phyloP scores from a whole-genome alignment of 768 basidiomycete species.

The Leucocoprinus sp. region DNA sequence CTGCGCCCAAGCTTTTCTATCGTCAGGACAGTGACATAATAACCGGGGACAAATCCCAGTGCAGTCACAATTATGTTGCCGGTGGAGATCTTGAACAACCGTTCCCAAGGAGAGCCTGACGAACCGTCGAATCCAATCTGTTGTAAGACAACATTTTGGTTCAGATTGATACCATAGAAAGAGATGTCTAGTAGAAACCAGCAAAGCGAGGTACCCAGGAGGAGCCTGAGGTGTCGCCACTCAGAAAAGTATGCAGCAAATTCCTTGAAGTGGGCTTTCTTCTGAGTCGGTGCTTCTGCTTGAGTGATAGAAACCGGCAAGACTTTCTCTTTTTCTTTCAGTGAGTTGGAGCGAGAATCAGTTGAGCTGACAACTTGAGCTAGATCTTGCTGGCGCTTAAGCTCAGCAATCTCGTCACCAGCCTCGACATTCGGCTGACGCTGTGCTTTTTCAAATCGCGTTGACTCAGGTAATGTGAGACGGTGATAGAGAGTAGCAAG shows the following conservation, averaged over 20 bases:
- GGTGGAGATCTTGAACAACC: conserved; percentile 57
- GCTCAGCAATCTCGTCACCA: conserved; percentile 22
- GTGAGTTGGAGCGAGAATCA: background rate
- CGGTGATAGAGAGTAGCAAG: conserved; percentile 71
- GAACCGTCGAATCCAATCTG: conserved; percentile 62
- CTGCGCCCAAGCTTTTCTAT: conserved; percentile 72
- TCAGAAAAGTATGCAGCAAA: conserved; percentile 62
- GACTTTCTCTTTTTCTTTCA: background rate
- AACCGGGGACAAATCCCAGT: conserved; percentile 71
- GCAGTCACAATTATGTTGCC: conserved; percentile 68
- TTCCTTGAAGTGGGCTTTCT: conserved; percentile 50
- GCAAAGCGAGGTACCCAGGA: conserved; percentile 58
- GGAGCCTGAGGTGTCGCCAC: conserved; percentile 59
- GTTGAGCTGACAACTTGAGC: background rate
- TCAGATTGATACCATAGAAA: conserved; percentile 70
- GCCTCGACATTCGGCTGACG: conserved; percentile 24
- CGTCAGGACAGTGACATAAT: conserved; percentile 45
- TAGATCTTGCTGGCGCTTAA: conserved; percentile 18
- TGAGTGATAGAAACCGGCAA: background rate
- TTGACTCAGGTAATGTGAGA: conserved; percentile 63
- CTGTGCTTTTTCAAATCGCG: conserved; percentile 40
- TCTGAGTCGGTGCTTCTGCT: conserved; percentile 15
- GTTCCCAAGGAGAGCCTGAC: conserved; percentile 49
- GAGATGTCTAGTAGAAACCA: conserved; percentile 79
- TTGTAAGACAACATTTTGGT: conserved; percentile 71